Conservation (phyloP, 495 filamentous ascomycete genomes). For the Aspergillus conjunctus region DNA sequence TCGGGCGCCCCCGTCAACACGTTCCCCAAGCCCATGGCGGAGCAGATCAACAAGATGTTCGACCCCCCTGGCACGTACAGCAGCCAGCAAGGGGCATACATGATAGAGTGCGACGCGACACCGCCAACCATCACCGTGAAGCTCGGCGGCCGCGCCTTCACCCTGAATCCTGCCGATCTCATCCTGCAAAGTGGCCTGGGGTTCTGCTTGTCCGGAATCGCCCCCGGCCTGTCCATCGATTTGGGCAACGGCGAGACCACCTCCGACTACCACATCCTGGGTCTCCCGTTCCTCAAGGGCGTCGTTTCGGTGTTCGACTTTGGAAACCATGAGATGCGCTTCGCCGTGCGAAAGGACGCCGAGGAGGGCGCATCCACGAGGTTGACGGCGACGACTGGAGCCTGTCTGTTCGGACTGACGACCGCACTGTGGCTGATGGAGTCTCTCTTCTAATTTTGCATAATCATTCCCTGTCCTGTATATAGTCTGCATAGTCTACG, state of each 20-base stretch:
- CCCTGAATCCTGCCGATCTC: conserved; percentile 52
- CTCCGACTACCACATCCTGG: conserved; percentile 56
- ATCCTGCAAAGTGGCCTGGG: conserved; percentile 43
- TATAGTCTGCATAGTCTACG: too few species aligned
- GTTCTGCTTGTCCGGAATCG: background rate
- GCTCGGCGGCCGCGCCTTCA: conserved; percentile 52
- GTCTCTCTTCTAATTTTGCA: too few species aligned
- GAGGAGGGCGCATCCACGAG: background rate
- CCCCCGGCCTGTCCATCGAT: conserved; percentile 28
- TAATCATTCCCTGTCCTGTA: too few species aligned
- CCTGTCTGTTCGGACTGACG: background rate
- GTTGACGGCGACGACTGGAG: background rate
- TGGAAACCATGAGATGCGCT: conserved; percentile 56
- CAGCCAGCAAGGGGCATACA: conserved; percentile 49
- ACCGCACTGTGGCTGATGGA: background rate
- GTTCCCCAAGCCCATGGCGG: conserved; percentile 57
- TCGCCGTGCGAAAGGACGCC: conserved; percentile 22
- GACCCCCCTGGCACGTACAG: conserved; percentile 53
- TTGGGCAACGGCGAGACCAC: conserved; percentile 38
- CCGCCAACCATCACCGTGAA: conserved; percentile 54
- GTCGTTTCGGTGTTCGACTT: conserved; percentile 70
- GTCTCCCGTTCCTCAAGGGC: conserved; percentile 75
- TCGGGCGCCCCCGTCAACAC: conserved; percentile 68
- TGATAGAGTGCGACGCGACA: conserved; percentile 63
- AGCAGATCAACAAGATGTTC: conserved; percentile 60